Evolutionary conservation across 1,139 yeast species (phyloP), one percentile per base, ranked within the genome.

Genomic region (Debaryomycetaceae sp.): DNA sequence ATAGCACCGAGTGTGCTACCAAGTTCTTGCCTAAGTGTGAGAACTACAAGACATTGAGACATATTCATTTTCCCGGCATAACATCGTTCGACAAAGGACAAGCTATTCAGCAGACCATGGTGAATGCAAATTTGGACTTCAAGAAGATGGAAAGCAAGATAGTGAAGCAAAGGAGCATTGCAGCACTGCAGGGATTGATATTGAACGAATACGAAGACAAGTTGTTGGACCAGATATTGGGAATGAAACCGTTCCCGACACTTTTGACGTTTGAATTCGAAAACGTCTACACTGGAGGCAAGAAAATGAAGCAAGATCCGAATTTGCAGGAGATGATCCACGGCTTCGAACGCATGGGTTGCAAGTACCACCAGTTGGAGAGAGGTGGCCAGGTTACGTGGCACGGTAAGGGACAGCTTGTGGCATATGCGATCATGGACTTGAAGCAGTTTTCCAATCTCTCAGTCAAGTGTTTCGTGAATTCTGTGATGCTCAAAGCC

Each of bases 361-460:
- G 76, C 47, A 53, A 58, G 34, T 87, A 81, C 57, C 78, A 83
- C 24, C 95, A 88, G 56, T 78, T 95, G 0, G 83, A 82, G 48
- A 73, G 99, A 49, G 99, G 99, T n/a, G 99, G 99, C 0, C 96
- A 93, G 60, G 82, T 93, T 1, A 93, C 99, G 0, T 95, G 89
- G 76, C 99, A 95, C 66, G 98, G 98, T 0, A 84, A 91, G 2
- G 99, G 99, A 0, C 99, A 95, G 63, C 63, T 90, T 39, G 97
- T 91, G 4, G 83, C 89, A 3, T 95, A 91, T 58, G 83, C 95
- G 14, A 76, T 95, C 3, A 49, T 95, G 38, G 97, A 93, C 60
- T 69, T 93, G 44, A 75, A 77, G 49, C 74, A 78, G 39, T 86
- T 87, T 55, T 57, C 65, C 36, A 66, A 76, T 41, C 68, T 90